A percentile compares a stretch with the other conserved stretches of the same genome.
phyloP scores from a whole-genome alignment of 352 stramenopile species.

The Albugo laibachii region DNA sequence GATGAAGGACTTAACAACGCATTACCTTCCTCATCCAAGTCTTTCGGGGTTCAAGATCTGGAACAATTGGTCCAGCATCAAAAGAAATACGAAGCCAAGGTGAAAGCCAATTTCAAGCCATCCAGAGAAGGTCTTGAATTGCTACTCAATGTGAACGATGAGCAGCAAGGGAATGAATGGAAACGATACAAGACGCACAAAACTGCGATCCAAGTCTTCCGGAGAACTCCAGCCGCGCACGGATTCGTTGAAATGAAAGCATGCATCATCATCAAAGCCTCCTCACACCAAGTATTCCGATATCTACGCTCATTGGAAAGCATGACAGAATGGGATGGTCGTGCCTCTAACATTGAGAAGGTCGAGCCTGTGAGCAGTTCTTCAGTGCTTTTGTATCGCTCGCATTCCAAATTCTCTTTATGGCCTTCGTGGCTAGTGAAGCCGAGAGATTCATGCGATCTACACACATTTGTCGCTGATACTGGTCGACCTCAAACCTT shows the following conservation, averaged over 20 bases:
- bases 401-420: constrained; percentile 46
- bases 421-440: constrained; percentile 67
- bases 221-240: constrained; percentile 1
- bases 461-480: constrained; percentile 58
- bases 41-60: constrained; percentile 9
- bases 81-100: constrained; percentile 35
- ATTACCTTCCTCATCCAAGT: constrained; percentile 1
- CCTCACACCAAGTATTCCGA: constrained; percentile 28
- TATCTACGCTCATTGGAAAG: constrained; percentile 12
- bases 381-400: constrained; percentile 38
- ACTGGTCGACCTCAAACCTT: constrained; percentile 40
- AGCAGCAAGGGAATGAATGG: constrained; percentile 20
- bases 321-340: constrained; percentile 18
- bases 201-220: constrained; percentile 9
- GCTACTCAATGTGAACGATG: constrained; percentile 21
- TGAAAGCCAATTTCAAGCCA: constrained; percentile 45
- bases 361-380: constrained; percentile 51
- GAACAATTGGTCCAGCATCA: constrained; percentile 34
- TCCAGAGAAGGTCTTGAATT: constrained; percentile 32
- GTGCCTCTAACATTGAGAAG: constrained; percentile 15
- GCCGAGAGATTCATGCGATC: constrained; percentile 52
- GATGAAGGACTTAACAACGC: not conserved
- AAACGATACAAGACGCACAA: constrained; percentile 18
- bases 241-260: constrained; percentile 59
- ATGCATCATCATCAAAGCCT: constrained; percentile 21